Evolutionary conservation across 2,329 filamentous ascomycete species (phyloP).

Genomic region (Pestalotiopsis sp.): DNA sequence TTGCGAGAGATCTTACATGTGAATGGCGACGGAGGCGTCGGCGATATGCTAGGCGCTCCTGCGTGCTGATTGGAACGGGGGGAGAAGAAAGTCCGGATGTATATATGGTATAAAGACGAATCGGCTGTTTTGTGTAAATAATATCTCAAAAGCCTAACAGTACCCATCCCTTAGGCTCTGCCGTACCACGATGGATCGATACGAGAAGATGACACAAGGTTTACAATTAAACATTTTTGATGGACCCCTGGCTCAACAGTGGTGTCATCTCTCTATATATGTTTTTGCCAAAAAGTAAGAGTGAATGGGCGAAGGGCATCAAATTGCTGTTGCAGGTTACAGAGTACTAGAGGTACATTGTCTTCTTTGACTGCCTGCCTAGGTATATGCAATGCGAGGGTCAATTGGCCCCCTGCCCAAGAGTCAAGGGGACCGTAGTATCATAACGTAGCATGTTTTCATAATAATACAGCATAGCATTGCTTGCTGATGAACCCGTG

Average conservation of each 20-base stretch:
- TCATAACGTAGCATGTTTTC: too few relatives aligned
- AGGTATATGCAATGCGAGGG: too few relatives aligned
- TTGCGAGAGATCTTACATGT: constrained; percentile 2
- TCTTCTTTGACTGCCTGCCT: too few relatives aligned
- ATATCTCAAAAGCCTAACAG: not conserved
- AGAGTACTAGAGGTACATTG: too few relatives aligned
- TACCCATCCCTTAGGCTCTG: not conserved
- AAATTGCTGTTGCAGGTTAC: too few relatives aligned
- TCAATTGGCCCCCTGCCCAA: too few relatives aligned
- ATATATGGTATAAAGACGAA: not conserved
- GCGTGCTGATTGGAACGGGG: not conserved
- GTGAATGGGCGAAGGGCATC: too few relatives aligned
- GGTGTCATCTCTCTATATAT: too few relatives aligned
- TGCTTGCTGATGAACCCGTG: too few relatives aligned
- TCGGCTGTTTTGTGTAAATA: not conserved
- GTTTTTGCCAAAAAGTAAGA: too few relatives aligned
- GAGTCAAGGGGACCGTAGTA: too few relatives aligned
- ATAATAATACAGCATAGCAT: too few relatives aligned
- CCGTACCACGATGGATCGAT: not conserved
- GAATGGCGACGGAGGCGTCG: not conserved
- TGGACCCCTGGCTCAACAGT: not conserved
- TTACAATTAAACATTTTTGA: not conserved
- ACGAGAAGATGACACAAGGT: not conserved
- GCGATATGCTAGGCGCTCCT: not conserved
- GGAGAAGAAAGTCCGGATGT: not conserved